Base-by-base conservation (phyloP, 768 basidiomycete species). In the Xerocomus spinulosus region DNA sequence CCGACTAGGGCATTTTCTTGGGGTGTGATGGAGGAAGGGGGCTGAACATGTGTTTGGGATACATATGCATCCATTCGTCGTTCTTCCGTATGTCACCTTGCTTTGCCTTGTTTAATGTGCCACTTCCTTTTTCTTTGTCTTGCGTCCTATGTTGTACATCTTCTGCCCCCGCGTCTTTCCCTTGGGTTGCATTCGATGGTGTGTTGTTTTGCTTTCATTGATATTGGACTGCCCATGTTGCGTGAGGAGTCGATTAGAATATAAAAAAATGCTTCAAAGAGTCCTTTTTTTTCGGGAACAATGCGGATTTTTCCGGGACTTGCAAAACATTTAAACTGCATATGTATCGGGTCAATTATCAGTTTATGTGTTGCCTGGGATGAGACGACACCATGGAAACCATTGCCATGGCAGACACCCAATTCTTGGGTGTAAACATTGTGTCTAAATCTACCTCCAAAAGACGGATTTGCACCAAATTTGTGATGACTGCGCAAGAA, bases 191-290 rank as follows among this genome's bases (percentile, higher is more conserved):
- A 34, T 49, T 49, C 23, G 50, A 51, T 41, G 40, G 43, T 34
- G 45, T 53, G 45, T 50, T 49, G 28, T 46, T 47, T 42, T 44
- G 15, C 30, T 30, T 42, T 32, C 12, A 25, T 37, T 13, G 5
- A 43, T 48, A 49, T 50, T 50, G 59, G 54, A 51, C 44, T n/a
- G 37, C 45, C 48, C 55, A 51, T 49, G 46, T 51, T 56, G 61
- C 51, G 62, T 58, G 62, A 53, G 61, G 62, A 46, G 62, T 59
- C 48, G 17, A 45, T 26, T 48, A 60, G 42, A 48, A 50, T 41
- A 55, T n/a, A 25, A 45, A 37, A 47, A 40, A 45, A 44, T 34
- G 39, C 29, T 34, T 17, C 15, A 39, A 39, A 39, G 24, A 14
- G 7, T 14, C 18, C 26, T 28, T 28, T n/a, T n/a, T n/a, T n/a